Evolutionary conservation across 352 stramenopile species (phyloP).

Genomic region (Blastocystis sp.): DNA sequence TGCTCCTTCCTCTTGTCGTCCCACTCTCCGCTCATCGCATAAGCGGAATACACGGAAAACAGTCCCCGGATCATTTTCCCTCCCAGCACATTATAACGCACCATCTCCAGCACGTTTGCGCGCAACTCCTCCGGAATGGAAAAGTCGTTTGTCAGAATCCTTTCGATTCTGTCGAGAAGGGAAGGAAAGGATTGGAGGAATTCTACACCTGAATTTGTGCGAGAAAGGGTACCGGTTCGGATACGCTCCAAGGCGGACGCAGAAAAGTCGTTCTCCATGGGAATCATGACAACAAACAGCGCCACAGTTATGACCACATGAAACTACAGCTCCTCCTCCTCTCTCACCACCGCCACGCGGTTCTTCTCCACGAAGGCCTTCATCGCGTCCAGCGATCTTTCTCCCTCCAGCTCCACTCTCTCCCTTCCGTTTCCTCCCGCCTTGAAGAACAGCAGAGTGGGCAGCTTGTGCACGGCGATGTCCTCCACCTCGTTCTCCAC

Average conservation of each 20-base stretch:
- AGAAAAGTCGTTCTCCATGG: no score
- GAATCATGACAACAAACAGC: conserved; percentile 23
- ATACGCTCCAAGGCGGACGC: no score
- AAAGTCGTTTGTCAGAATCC: not conserved
- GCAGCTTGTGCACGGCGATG: not conserved
- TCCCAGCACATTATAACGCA: conserved; percentile 8
- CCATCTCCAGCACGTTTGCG: conserved; percentile 7
- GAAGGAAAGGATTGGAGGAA: no score
- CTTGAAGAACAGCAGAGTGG: conserved; percentile 23
- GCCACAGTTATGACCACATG: not conserved
- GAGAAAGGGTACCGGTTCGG: no score
- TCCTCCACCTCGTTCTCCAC: conserved; percentile 45
- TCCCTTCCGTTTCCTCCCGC: conserved; percentile 36
- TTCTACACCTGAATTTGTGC: no score
- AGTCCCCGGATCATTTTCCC: conserved; percentile 52
- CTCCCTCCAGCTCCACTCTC: not conserved
- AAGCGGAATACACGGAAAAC: conserved; percentile 46
- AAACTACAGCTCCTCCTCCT: conserved; percentile 69
- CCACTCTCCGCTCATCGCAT: conserved; percentile 29
- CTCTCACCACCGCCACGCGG: not conserved
- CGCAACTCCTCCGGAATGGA: not conserved
- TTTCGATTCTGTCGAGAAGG: not conserved
- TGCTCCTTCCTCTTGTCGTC: conserved; percentile 3
- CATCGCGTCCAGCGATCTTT: not conserved
- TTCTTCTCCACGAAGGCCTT: no score